A percentile compares a stretch with the other conserved stretches of the same genome.
phyloP scores from a whole-genome alignment of 2,329 filamentous ascomycete genomes.

The Stagonosporopsis tanaceti region DNA sequence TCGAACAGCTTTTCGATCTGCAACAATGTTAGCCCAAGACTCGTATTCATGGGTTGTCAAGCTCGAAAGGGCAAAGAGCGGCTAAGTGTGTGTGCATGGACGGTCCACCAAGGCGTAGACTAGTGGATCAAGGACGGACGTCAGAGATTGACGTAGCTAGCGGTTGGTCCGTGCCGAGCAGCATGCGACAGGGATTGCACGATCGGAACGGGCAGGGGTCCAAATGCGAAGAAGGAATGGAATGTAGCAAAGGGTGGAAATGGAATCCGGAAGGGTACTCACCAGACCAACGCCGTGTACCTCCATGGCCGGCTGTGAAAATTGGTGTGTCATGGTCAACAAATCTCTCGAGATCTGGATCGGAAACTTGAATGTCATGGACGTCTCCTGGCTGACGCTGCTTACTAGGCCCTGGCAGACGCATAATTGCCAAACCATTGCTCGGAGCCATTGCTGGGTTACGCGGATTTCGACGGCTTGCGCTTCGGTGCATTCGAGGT shows the following conservation, averaged over 20 bases:
- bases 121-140: slow-evolving; percentile 30
- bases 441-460: slow-evolving; percentile 74
- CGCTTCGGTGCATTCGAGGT: slow-evolving; percentile 67
- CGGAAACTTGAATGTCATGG: slow-evolving; percentile 69
- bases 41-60: slow-evolving; percentile 22
- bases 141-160: slow-evolving; percentile 43
- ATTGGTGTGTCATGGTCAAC: slow-evolving; percentile 70
- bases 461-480: slow-evolving; percentile 74
- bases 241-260: slow-evolving; percentile 20
- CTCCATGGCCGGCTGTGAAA: slow-evolving; percentile 77
- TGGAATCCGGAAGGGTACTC: slow-evolving; percentile 45
- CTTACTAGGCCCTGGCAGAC: slow-evolving; percentile 72
- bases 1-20: slow-evolving; percentile 83
- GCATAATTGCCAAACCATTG: slow-evolving; percentile 76
- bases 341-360: slow-evolving; percentile 69
- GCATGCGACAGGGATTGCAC: slow-evolving; percentile 32
- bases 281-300: slow-evolving; percentile 77
- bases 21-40: slow-evolving; percentile 35
- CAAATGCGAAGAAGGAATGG: slow-evolving; percentile 20
- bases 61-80: slow-evolving; percentile 27
- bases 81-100: slow-evolving; percentile 26
- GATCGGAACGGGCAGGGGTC: slow-evolving; percentile 30
- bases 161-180: slow-evolving; percentile 30
- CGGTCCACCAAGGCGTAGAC: slow-evolving; percentile 21
- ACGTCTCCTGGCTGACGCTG: slow-evolving; percentile 64